Evolutionary conservation across 192 early-diverging fungal genomes (phyloP).

Genomic region (Backusella morwellensis): DNA sequence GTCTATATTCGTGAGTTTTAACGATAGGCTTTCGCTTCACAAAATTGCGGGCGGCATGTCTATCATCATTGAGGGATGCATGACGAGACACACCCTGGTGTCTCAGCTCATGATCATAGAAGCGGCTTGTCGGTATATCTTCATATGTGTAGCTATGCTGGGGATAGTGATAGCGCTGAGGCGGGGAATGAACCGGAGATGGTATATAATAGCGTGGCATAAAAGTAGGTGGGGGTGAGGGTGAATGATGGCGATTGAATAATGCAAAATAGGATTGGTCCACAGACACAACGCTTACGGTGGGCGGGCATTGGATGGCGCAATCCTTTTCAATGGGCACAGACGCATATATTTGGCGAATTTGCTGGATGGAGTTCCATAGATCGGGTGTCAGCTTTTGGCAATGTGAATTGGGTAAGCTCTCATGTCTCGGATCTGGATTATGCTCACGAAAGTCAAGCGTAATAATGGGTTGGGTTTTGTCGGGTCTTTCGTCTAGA

Average conservation of each 20-base stretch:
- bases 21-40: neutral
- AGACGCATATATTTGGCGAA: neutral
- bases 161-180: neutral
- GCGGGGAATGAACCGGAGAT: neutral
- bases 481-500: neutral
- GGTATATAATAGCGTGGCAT: neutral
- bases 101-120: neutral
- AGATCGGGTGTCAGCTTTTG: neutral
- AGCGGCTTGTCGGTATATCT: neutral
- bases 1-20: neutral
- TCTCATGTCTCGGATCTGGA: neutral
- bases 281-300: neutral
- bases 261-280: neutral
- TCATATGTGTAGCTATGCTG: neutral
- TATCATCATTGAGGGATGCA: neutral
- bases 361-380: neutral
- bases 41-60: neutral
- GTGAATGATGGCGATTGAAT: neutral
- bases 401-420: neutral
- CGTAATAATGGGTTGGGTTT: neutral
- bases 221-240: neutral
- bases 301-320: neutral
- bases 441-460: neutral
- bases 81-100: neutral
- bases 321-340: neutral